These are phyloP conservation scores for Nitzschia sp. DNA, from an alignment of 108 stramenopile species.

Conservation along the genomic window DNA sequence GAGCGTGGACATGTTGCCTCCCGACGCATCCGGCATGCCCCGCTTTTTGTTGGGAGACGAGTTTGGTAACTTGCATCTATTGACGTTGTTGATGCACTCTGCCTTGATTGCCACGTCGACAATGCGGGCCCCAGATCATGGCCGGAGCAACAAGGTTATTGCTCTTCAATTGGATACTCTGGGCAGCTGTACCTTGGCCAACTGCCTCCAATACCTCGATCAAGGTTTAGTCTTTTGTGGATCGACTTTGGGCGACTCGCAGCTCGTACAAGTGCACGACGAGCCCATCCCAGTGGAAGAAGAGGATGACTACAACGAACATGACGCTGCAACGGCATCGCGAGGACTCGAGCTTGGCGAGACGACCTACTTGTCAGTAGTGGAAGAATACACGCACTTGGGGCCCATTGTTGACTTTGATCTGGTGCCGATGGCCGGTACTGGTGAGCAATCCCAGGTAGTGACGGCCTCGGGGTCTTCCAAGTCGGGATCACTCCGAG, in stretches of 20 bases:
- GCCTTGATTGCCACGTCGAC: neutral
- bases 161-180: slow-evolving; percentile 75
- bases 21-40: slow-evolving; percentile 48
- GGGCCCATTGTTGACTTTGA: slow-evolving; percentile 98
- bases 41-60: slow-evolving; percentile 90
- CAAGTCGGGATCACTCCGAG: slow-evolving; percentile 86
- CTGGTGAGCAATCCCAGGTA: slow-evolving; percentile 69
- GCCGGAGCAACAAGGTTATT: slow-evolving; percentile 42
- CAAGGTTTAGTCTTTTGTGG: slow-evolving; percentile 93
- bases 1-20: slow-evolving; percentile 47
- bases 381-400: slow-evolving; percentile 93
- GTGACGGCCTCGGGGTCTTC: slow-evolving; percentile 93
- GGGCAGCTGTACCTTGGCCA: slow-evolving; percentile 66
- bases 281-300: slow-evolving; percentile 60
- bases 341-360: slow-evolving; percentile 32
- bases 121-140: neutral
- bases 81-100: slow-evolving; percentile 58
- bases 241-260: slow-evolving; percentile 86
- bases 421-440: slow-evolving; percentile 67
- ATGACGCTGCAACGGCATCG: neutral
- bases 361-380: slow-evolving; percentile 71
- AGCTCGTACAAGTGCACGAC: slow-evolving; percentile 87
- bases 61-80: slow-evolving; percentile 79
- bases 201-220: slow-evolving; percentile 80
- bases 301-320: slow-evolving; percentile 33